Percentiles rank a stretch among this genome's conserved stretches.
These are phyloP conservation scores for Pichia thaimueangensis DNA, from an alignment of 805 yeast genomes.

Conservation along the genomic window DNA sequence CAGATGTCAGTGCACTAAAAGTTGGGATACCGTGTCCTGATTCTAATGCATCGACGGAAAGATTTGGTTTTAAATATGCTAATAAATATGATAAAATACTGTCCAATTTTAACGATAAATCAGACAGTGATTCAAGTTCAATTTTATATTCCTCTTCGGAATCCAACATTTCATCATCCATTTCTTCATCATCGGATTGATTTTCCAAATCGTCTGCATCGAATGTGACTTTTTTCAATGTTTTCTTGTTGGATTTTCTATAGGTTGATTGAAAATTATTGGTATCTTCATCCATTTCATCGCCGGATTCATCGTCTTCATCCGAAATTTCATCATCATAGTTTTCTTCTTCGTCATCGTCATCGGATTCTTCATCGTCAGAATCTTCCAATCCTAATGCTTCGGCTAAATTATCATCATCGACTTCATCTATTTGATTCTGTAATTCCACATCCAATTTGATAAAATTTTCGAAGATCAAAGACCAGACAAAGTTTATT, in stretches of 20 bases:
- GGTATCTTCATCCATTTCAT: not conserved
- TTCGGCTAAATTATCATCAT: slow-evolving; percentile 61
- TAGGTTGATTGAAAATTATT: not conserved
- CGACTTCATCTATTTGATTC: slow-evolving; percentile 78
- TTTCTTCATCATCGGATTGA: slow-evolving; percentile 27
- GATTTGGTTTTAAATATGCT: slow-evolving; percentile 39
- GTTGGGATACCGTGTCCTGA: slow-evolving; percentile 60
- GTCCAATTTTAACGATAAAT: slow-evolving; percentile 66
- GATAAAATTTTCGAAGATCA: slow-evolving; percentile 72
- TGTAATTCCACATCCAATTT: slow-evolving; percentile 89
- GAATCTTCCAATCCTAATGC: slow-evolving; percentile 29
- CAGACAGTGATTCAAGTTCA: slow-evolving; percentile 43
- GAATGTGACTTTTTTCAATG: slow-evolving; percentile 24
- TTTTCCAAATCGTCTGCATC: slow-evolving; percentile 20
- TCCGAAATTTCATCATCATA: slow-evolving; percentile 41
- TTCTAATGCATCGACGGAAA: slow-evolving; percentile 45
- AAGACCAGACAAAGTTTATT: slow-evolving; percentile 69
- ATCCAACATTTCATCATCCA: slow-evolving; percentile 31
- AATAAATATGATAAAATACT: slow-evolving; percentile 55
- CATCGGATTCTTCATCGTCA: slow-evolving; percentile 24
- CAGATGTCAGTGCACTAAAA: slow-evolving; percentile 66
- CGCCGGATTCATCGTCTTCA: slow-evolving; percentile 18
- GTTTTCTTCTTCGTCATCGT: slow-evolving; percentile 33
- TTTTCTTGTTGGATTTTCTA: slow-evolving; percentile 9
- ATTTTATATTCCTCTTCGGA: slow-evolving; percentile 43